These are phyloP conservation scores for Linnemannia elongata DNA, from an alignment of 192 early-diverging fungal genomes.

Conservation along the genomic window DNA sequence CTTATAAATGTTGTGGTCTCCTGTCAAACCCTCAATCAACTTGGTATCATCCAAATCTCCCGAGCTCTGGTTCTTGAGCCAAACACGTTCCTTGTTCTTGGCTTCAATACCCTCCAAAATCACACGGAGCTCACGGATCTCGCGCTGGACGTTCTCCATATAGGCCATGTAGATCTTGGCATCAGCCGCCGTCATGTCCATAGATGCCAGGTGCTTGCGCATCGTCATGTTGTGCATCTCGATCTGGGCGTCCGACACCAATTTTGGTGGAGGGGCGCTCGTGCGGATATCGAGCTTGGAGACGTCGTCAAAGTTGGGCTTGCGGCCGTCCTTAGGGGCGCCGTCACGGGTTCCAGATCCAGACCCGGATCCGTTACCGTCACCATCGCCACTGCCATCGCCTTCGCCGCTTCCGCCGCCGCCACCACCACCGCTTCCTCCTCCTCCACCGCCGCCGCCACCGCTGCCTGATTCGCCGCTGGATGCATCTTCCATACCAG, in stretches of 20 bases:
- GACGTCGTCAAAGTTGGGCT: constrained; percentile 71
- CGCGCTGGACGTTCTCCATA: constrained; percentile 71
- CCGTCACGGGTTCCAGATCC: constrained; percentile 59
- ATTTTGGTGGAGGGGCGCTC: constrained; percentile 51
- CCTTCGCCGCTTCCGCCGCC: constrained; percentile 58
- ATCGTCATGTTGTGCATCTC: constrained; percentile 82
- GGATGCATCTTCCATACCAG: constrained; percentile 22
- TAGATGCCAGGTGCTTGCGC: constrained; percentile 73
- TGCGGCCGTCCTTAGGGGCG: constrained; percentile 63
- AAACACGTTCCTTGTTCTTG: constrained; percentile 86
- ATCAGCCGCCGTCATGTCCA: constrained; percentile 81
- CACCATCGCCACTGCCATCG: constrained; percentile 59
- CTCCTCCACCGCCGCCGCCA: constrained; percentile 51
- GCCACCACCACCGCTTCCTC: constrained; percentile 43
- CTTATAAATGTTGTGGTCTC: constrained; percentile 85
- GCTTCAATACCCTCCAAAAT: constrained; percentile 83
- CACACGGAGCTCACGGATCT: constrained; percentile 80
- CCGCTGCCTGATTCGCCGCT: constrained; percentile 36
- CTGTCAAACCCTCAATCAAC: constrained; percentile 82
- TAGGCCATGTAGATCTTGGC: constrained; percentile 68
- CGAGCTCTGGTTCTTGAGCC: constrained; percentile 83
- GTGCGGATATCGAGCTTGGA: constrained; percentile 61
- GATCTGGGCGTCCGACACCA: constrained; percentile 54
- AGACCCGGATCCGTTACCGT: constrained; percentile 61
- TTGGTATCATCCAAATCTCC: constrained; percentile 88